These are phyloP conservation scores for Coprinopsis sp. DNA, from an alignment of 768 basidiomycete species.

Conservation along the genomic window DNA sequence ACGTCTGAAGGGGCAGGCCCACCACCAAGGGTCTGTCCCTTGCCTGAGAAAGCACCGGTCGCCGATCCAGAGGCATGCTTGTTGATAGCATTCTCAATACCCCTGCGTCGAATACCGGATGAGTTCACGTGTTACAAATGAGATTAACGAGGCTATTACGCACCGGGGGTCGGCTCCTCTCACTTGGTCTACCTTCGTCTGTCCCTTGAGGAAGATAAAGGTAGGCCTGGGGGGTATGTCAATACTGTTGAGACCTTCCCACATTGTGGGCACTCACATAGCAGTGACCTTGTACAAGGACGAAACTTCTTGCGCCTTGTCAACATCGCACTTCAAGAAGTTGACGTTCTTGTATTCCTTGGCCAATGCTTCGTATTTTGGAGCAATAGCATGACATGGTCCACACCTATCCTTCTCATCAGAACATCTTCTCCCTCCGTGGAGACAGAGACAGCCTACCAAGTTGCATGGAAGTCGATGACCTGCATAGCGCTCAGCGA, in stretches of 20 bases:
- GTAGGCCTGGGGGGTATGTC: slow-evolving; percentile 63
- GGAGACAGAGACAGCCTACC: slow-evolving; percentile 38
- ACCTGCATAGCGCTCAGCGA: slow-evolving; percentile 39
- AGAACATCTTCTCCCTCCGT: background rate
- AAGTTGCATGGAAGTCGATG: slow-evolving; percentile 84
- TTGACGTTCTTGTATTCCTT: slow-evolving; percentile 66
- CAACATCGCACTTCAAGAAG: slow-evolving; percentile 83
- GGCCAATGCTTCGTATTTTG: slow-evolving; percentile 64
- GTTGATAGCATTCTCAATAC: slow-evolving; percentile 53
- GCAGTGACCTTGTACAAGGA: slow-evolving; percentile 57
- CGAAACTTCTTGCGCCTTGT: slow-evolving; percentile 66
- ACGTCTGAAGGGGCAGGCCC: slow-evolving; percentile 32
- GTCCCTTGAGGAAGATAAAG: slow-evolving; percentile 72
- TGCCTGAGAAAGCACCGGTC: slow-evolving; percentile 57
- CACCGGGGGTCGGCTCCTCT: slow-evolving; percentile 68
- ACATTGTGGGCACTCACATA: slow-evolving; percentile 47
- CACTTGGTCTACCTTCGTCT: slow-evolving; percentile 63
- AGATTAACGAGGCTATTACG: slow-evolving; percentile 17
- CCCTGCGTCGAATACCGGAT: slow-evolving; percentile 34
- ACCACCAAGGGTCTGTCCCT: slow-evolving; percentile 69
- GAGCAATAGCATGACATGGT: slow-evolving; percentile 81
- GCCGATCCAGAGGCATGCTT: slow-evolving; percentile 42
- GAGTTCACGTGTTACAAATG: background rate
- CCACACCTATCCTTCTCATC: slow-evolving; percentile 61
- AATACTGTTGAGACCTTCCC: background rate